Evolutionary conservation across 1,284 basidiomycete species (phyloP).

Genomic region (Cryptococcus hybrid): DNA sequence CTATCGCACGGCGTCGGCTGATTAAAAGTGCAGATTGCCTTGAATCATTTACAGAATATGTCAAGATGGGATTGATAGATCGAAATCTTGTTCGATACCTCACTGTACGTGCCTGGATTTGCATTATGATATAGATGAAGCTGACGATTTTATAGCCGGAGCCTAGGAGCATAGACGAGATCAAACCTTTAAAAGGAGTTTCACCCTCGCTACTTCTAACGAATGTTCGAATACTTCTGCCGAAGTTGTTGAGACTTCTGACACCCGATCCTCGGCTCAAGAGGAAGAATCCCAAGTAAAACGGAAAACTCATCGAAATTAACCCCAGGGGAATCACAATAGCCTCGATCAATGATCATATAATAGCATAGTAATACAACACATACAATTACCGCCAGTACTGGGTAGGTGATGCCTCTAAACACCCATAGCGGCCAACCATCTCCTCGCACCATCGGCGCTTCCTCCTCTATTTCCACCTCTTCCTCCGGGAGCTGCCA

Average conservation of each 20-base stretch:
- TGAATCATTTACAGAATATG: conserved; percentile 5
- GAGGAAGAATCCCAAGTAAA: background rate
- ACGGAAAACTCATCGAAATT: no score
- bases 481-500: conserved; percentile 23
- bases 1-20: background rate
- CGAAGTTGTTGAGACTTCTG: no score
- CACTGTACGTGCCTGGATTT: conserved; percentile 1
- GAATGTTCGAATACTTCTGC: no score
- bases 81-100: conserved; percentile 3
- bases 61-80: conserved; percentile 12
- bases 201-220: background rate
- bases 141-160: background rate
- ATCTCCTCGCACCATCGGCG: conserved; percentile 36
- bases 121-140: background rate
- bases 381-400: background rate
- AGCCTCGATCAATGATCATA: background rate
- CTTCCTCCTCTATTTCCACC: conserved; percentile 15
- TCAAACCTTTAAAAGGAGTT: background rate
- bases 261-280: background rate
- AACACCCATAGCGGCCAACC: conserved; percentile 46
- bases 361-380: background rate
- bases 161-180: background rate
- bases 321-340: no score
- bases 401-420: conserved; percentile 7
- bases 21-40: conserved; percentile 4